Base-by-base conservation (phyloP, 2,329 filamentous ascomycete genomes). In the Exophiala mesophila region DNA sequence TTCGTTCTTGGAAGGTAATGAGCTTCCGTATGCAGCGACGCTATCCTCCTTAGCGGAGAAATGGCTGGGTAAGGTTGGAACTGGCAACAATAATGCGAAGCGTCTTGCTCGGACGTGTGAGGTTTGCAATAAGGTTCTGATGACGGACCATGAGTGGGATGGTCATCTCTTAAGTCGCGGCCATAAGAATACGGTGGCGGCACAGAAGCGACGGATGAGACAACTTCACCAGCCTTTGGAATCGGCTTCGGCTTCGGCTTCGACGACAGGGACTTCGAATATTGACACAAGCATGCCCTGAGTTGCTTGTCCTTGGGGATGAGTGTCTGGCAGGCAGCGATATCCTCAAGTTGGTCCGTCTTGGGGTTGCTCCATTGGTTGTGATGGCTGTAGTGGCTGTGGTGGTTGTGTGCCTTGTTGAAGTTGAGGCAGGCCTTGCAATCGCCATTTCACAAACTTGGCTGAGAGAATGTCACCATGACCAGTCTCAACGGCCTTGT, bases 401-500 rank as follows among this genome's bases (percentile, higher is more conserved):
- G n/a, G n/a, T n/a, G n/a, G n/a, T n/a, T n/a, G n/a, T n/a, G n/a
- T n/a, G n/a, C n/a, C n/a, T n/a, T n/a, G n/a, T 26, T 26, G 23
- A 12, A 26, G 12, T 6, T 12, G 7, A 7, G 23, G 7, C 6
- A 55, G 41, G 19, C 40, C 55, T 39, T 56, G 59, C 5, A 57
- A 63, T 36, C 78, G 66, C 84, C 87, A 94, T 49, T 82, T 76
- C 56, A 85, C 74, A 59, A 95, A 95, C 10, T 85, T 78, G 16
- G 82, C 75, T 2, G 83, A 85, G 29, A 95, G 67, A 36, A 95
- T 87, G 17, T 76, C 72, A 1, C 87, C 88, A 50, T 85, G 80
- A 0, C 87, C 87, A 1, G 76, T 77, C 51, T 88, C 83, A 55
- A 86, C 78, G 3, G 88, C 67, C 57, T 77, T 80, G 63, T 77